phyloP scores from a whole-genome alignment of 345 rosid species.

The Limnanthes douglasii region DNA sequence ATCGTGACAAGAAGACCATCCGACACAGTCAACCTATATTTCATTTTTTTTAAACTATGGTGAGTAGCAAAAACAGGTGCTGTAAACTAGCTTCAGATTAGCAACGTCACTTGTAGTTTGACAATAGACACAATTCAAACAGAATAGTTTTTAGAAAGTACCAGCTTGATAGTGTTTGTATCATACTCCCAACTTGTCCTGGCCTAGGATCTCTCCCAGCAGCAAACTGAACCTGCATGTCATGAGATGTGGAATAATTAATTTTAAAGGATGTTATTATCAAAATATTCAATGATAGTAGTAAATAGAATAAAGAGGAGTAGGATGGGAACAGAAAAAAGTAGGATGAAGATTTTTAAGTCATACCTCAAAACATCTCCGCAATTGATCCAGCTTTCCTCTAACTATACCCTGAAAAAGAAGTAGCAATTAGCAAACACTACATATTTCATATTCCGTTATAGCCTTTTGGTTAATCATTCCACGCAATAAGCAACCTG shows the following conservation, averaged over 20 bases:
- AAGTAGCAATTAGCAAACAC: too few relatives aligned
- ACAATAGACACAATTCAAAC: not conserved
- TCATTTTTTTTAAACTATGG: conserved; percentile 1
- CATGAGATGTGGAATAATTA: too few relatives aligned
- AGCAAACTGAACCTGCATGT: conserved; percentile 75
- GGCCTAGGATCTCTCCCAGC: conserved; percentile 97
- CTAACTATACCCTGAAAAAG: conserved; percentile 58
- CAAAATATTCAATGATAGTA: too few relatives aligned
- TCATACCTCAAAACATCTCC: conserved; percentile 75
- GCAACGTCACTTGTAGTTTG: not conserved
- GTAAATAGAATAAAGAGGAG: too few relatives aligned
- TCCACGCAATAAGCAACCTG: not conserved
- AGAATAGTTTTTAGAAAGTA: conserved; percentile 13
- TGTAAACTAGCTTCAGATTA: not conserved
- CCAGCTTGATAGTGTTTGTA: conserved; percentile 83
- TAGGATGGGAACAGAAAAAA: not conserved
- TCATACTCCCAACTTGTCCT: conserved; percentile 74
- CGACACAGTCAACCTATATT: conserved; percentile 70
- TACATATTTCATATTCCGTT: too few relatives aligned
- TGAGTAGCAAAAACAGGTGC: too few relatives aligned
- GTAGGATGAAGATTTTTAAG: not conserved
- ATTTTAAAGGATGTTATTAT: too few relatives aligned
- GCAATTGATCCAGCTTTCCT: conserved; percentile 78
- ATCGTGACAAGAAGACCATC: conserved; percentile 69
- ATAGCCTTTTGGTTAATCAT: too few relatives aligned